Percentiles rank a stretch among this genome's conserved stretches.
phyloP scores from a whole-genome alignment of 2,329 filamentous ascomycete species.

The Cladophialophora exuberans region DNA sequence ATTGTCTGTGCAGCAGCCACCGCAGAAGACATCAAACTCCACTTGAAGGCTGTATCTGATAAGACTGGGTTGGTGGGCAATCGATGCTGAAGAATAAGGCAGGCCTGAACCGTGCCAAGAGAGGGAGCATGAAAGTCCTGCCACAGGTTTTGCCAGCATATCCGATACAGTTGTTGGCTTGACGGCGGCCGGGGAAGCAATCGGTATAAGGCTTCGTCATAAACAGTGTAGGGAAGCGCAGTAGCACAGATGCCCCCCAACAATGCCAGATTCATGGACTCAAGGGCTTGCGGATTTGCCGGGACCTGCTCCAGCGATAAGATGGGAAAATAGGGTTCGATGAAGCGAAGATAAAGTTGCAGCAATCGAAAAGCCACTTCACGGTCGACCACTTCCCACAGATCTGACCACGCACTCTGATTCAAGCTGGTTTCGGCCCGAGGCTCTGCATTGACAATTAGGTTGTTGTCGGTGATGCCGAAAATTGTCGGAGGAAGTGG shows the following conservation, averaged over 20 bases:
- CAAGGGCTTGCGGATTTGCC: not conserved
- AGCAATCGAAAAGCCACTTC: too few species aligned
- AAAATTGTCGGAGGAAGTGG: too few species aligned
- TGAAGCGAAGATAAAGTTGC: constrained; percentile 14
- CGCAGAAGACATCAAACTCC: constrained; percentile 12
- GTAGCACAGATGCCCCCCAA: constrained; percentile 41
- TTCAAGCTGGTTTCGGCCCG: too few species aligned
- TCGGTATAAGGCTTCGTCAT: constrained; percentile 33
- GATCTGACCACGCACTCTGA: too few species aligned
- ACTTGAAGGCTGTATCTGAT: constrained; percentile 16
- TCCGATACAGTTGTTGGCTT: constrained; percentile 18
- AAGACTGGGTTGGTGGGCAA: constrained; percentile 9
- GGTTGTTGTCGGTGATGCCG: too few species aligned
- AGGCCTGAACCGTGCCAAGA: constrained; percentile 15
- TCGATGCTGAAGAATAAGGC: constrained; percentile 16
- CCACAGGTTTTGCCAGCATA: constrained; percentile 11
- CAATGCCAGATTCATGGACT: constrained; percentile 29
- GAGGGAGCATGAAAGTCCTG: constrained; percentile 18
- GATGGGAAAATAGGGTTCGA: constrained; percentile 21
- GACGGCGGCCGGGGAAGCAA: constrained; percentile 17
- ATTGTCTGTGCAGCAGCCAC: constrained; percentile 16
- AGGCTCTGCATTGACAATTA: too few species aligned
- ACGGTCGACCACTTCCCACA: too few species aligned
- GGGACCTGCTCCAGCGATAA: constrained; percentile 11
- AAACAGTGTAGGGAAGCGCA: constrained; percentile 38